phyloP scores from a whole-genome alignment of 805 yeast genomes.

The Metschnikowia aberdeeniae region DNA sequence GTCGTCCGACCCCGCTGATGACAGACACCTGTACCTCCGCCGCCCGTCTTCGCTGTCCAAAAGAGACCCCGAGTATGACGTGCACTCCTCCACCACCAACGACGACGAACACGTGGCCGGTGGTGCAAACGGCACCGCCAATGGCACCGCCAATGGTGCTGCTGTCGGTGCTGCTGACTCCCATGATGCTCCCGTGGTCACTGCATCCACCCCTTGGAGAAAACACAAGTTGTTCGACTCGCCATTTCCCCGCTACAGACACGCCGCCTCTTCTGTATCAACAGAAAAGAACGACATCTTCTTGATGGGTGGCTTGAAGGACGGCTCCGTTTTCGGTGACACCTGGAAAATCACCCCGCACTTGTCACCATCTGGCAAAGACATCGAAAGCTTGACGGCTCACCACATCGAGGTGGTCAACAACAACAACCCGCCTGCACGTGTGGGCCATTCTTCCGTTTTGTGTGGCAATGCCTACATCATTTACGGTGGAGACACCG shows the following conservation, averaged over 20 bases:
- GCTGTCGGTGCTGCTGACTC: constrained; percentile 7
- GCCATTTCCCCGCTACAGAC: constrained; percentile 94
- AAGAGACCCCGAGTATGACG: constrained; percentile 5
- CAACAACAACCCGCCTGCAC: constrained; percentile 83
- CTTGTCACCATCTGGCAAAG: constrained; percentile 19
- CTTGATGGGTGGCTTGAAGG: constrained; percentile 93
- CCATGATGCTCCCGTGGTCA: constrained; percentile 23
- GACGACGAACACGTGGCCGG: neutral
- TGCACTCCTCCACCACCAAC: neutral
- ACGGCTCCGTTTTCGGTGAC: constrained; percentile 89
- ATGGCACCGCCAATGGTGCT: constrained; percentile 2
- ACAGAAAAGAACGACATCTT: constrained; percentile 79
- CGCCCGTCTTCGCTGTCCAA: constrained; percentile 14
- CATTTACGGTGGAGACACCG: constrained; percentile 95
- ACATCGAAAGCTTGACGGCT: constrained; percentile 27
- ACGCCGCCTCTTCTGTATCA: constrained; percentile 64
- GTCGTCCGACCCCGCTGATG: constrained; percentile 6
- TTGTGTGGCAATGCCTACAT: constrained; percentile 93
- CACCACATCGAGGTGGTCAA: constrained; percentile 47
- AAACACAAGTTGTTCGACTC: constrained; percentile 61
- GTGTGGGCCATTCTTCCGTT: constrained; percentile 93
- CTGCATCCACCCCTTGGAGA: constrained; percentile 56
- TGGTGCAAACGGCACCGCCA: constrained; percentile 7
- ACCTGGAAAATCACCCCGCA: constrained; percentile 80
- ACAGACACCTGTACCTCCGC: constrained; percentile 15